A percentile compares a stretch with the other conserved stretches of the same genome.
These are phyloP conservation scores for Entomortierella beljakovae DNA, from an alignment of 192 early-diverging fungal species.

Conservation along the genomic window DNA sequence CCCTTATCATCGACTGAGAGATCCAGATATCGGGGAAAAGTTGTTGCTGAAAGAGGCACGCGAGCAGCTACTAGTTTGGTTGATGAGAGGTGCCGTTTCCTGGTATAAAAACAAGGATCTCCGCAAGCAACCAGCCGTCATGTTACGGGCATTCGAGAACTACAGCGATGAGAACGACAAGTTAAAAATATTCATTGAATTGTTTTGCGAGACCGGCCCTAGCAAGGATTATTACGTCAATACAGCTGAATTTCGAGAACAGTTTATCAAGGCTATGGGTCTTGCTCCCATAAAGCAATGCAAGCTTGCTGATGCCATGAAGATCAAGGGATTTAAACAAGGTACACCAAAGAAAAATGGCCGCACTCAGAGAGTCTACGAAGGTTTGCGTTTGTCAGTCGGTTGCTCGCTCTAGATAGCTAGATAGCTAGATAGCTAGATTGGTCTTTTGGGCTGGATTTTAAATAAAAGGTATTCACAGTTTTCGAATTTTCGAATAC, in stretches of 20 bases:
- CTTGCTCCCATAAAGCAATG: neutral
- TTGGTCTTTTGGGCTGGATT: too few species aligned
- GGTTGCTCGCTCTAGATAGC: too few species aligned
- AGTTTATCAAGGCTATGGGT: neutral
- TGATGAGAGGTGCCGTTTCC: neutral
- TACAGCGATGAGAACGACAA: slow-evolving; percentile 2
- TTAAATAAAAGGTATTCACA: too few species aligned
- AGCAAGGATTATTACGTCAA: neutral
- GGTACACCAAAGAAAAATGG: too few species aligned
- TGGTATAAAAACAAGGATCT: neutral
- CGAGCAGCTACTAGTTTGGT: neutral
- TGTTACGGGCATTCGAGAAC: neutral
- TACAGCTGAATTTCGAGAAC: neutral
- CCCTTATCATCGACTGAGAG: neutral
- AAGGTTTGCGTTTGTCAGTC: too few species aligned
- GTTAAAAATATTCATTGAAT: neutral
- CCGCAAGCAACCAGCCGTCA: neutral
- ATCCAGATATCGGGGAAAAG: neutral
- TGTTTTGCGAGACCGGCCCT: neutral
- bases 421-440: too few species aligned
- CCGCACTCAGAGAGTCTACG: too few species aligned
- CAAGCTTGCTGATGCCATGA: neutral
- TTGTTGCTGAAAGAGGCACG: neutral
- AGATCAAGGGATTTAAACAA: neutral
- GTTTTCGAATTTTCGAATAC: too few species aligned